Evolutionary conservation across 352 stramenopile species (phyloP), one percentile per base, ranked within the genome.

Genomic region (Pythium myriotylum): DNA sequence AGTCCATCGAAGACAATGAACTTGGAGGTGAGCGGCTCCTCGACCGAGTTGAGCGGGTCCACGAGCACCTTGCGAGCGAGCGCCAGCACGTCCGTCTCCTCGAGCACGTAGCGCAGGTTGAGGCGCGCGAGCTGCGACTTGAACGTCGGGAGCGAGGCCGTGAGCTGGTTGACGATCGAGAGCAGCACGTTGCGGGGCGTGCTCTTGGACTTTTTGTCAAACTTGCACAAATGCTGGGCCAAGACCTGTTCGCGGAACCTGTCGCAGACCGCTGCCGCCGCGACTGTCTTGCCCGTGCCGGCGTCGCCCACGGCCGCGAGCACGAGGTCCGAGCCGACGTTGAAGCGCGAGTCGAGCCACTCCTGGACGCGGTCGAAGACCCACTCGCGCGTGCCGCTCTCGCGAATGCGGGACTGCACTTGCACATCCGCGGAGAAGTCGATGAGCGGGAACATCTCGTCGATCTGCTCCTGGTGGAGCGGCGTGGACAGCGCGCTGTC

Each of bases 391-490:
- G 82, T 78, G 5, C 76, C 73, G 8, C 79, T 62, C 16, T 82
- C 74, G 26, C 85, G 62, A 1, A 60, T 62, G 3, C 70, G 69
- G 2, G 84, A 65, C 47, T 86, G 68, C 6, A 67, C 54, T 12
- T 76, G 59, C 5, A 89, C 65, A 19, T 91, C 82, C 1, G 67
- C 67, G 8, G 73, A 76, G 33, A 63, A 83, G 68, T 92, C 84
- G n/a, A 94, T 71, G 12, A 89, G 67, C 26, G 84, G 84, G 68
- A 94, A 94, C 65, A 92, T 73, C n/a, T 92, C 79, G 63, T 91
- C 81, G 55, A 94, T 89, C 56, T 92, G 79, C 52, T 88, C 72
- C 41, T 81, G 58, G n/a, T 62, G 55, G 26, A 94, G 58, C 9
- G 84, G 84, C 22, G 70, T 86, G 17, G 82, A 92, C 29, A 94